Percentiles rank a stretch among this genome's conserved stretches.
Conservation (phyloP, 441 rosid genomes). For the Viola pubescens region DNA sequence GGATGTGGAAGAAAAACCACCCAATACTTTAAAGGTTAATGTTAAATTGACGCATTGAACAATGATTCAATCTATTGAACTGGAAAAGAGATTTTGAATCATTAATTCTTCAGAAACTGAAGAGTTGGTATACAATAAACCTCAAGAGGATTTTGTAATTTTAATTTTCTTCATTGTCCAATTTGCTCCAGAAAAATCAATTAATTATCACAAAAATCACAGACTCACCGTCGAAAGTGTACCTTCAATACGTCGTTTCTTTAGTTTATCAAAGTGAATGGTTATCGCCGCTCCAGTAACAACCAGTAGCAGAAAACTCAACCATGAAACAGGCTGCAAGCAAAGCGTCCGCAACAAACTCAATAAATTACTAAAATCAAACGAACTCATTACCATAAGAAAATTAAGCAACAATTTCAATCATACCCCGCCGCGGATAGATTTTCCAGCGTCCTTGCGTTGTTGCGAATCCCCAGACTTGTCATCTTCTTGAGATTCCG, state of each 20-base stretch:
- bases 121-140: too few relatives aligned
- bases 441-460: slow-evolving; percentile 50
- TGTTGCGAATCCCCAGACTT: slow-evolving; percentile 47
- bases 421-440: slow-evolving; percentile 89
- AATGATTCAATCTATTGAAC: not conserved
- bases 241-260: slow-evolving; percentile 94
- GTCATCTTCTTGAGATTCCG: slow-evolving; percentile 38
- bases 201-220: not conserved
- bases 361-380: not conserved
- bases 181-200: too few relatives aligned
- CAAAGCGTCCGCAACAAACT: not conserved
- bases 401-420: not conserved
- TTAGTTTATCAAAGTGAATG: slow-evolving; percentile 54
- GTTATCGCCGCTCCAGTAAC: slow-evolving; percentile 73
- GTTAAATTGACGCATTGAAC: not conserved
- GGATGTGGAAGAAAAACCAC: not conserved
- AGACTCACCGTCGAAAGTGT: slow-evolving; percentile 79
- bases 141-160: not conserved
- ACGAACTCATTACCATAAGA: not conserved
- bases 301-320: slow-evolving; percentile 69
- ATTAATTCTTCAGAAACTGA: too few relatives aligned
- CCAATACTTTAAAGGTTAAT: not conserved
- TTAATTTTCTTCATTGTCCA: too few relatives aligned
- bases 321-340: slow-evolving; percentile 84
- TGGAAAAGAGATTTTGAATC: too few relatives aligned